Conservation (phyloP, 371 early-diverging fungal genomes). For the Apophysomyces trapeziformis region DNA sequence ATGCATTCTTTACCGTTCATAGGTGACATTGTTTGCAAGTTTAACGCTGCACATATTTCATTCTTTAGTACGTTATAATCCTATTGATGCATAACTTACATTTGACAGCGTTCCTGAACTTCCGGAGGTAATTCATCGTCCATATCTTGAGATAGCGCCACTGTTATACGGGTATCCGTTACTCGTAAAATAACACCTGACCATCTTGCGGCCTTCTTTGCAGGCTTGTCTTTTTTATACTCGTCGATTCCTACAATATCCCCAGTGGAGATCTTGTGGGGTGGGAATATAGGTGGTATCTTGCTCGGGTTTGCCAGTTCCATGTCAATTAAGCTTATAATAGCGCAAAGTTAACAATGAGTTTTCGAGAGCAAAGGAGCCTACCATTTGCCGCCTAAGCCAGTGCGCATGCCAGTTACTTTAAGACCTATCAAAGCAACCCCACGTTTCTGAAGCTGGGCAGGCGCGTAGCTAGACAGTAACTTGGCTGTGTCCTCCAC, state of each 20-base stretch:
- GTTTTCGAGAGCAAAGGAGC: not conserved
- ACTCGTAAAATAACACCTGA: slow-evolving; percentile 66
- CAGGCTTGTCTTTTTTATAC: slow-evolving; percentile 55
- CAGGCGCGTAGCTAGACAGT: slow-evolving; percentile 55
- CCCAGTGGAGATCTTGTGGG: slow-evolving; percentile 71
- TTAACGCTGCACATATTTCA: slow-evolving; percentile 42
- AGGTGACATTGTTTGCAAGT: slow-evolving; percentile 81
- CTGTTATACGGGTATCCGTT: slow-evolving; percentile 63
- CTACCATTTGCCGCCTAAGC: slow-evolving; percentile 77
- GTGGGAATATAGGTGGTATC: slow-evolving; percentile 59
- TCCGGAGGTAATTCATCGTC: slow-evolving; percentile 67
- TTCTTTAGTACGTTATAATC: not conserved
- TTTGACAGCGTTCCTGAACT: slow-evolving; percentile 70
- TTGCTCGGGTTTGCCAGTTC: slow-evolving; percentile 61
- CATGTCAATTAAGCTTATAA: slow-evolving; percentile 62
- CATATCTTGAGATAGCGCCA: slow-evolving; percentile 62
- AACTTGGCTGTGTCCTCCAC: slow-evolving; percentile 62
- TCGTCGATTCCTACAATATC: slow-evolving; percentile 79
- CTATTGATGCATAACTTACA: slow-evolving; percentile 42
- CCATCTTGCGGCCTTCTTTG: slow-evolving; percentile 27
- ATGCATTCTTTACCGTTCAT: slow-evolving; percentile 57
- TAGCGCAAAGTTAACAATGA: slow-evolving; percentile 10
- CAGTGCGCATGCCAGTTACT: slow-evolving; percentile 73
- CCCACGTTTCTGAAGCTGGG: slow-evolving; percentile 72
- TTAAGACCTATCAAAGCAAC: slow-evolving; percentile 67